A percentile compares a stretch with the other conserved stretches of the same genome.
phyloP scores from a whole-genome alignment of 371 early-diverging fungal species.

The Rhizopus sp. region DNA sequence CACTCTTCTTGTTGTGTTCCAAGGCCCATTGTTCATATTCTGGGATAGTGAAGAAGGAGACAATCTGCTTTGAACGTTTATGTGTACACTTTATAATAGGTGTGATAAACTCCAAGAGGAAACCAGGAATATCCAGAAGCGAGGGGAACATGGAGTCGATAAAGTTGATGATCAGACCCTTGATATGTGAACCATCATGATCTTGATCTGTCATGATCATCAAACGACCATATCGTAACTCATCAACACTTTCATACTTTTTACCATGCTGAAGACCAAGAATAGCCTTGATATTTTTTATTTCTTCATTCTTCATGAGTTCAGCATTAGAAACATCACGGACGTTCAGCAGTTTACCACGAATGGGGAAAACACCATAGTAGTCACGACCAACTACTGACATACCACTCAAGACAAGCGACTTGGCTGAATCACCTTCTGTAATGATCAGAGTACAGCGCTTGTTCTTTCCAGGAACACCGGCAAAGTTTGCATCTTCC shows the following conservation, averaged over 20 bases:
- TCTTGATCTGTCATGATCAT: constrained; percentile 99
- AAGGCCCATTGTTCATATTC: constrained; percentile 96
- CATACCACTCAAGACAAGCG: constrained; percentile 94
- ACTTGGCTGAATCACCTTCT: constrained; percentile 99
- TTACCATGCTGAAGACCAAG: constrained; percentile 95
- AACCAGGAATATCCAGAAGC: constrained; percentile 92
- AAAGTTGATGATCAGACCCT: constrained; percentile 99
- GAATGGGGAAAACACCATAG: constrained; percentile 98
- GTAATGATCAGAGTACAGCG: constrained; percentile 98
- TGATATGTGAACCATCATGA: constrained; percentile 99
- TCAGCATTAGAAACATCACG: constrained; percentile 88
- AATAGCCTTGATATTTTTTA: constrained; percentile 93
- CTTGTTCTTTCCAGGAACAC: constrained; percentile 69
- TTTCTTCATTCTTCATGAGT: constrained; percentile 92
- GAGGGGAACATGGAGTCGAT: constrained; percentile 98
- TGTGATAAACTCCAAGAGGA: constrained; percentile 98
- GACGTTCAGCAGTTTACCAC: constrained; percentile 99
- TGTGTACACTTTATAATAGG: constrained; percentile 93
- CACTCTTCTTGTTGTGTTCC: constrained; percentile 61
- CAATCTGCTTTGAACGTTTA: constrained; percentile 59
- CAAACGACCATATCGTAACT: constrained; percentile 95
- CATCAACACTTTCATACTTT: constrained; percentile 73
- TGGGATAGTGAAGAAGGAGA: constrained; percentile 95
- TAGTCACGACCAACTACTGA: constrained; percentile 94
- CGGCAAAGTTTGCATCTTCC: constrained; percentile 98